Conservation (phyloP, 2,329 filamentous ascomycete species). For the Monosporascus sp. region DNA sequence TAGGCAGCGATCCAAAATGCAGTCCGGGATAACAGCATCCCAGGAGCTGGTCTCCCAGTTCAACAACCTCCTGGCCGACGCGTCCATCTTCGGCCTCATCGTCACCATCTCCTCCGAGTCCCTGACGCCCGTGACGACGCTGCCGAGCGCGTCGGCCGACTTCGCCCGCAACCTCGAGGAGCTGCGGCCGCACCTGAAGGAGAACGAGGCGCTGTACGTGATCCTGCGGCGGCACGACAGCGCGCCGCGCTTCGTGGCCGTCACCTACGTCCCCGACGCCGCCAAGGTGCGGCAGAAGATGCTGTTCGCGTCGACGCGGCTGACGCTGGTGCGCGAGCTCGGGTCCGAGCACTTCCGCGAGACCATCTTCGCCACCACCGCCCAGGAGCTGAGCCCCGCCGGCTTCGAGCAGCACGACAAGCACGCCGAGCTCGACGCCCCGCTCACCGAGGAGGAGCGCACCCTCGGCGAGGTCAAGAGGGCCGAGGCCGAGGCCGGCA, state of each 20-base stretch:
- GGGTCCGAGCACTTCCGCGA: conserved; percentile 75
- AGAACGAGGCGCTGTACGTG: conserved; percentile 65
- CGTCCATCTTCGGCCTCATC: conserved; percentile 63
- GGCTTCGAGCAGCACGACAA: conserved; percentile 71
- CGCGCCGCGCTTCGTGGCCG: conserved; percentile 56
- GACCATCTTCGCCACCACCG: conserved; percentile 65
- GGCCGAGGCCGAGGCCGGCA: conserved; percentile 68
- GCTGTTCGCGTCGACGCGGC: conserved; percentile 73
- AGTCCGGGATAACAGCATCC: conserved; percentile 79
- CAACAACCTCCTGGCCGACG: conserved; percentile 58
- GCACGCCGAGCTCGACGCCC: conserved; percentile 59
- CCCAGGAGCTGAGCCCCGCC: conserved; percentile 61
- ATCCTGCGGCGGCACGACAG: conserved; percentile 64
- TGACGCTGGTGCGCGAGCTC: conserved; percentile 71
- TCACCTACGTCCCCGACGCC: conserved; percentile 74
- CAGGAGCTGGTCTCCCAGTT: conserved; percentile 72
- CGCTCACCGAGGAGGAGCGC: conserved; percentile 74
- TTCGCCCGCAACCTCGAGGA: conserved; percentile 61
- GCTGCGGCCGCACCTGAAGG: conserved; percentile 58
- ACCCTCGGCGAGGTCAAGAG: conserved; percentile 67
- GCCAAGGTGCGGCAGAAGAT: conserved; percentile 82
- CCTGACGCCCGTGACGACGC: conserved; percentile 55
- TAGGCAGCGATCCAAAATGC: conserved; percentile 46
- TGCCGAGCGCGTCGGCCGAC: conserved; percentile 46
- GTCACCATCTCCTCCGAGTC: conserved; percentile 65